phyloP scores from a whole-genome alignment of 1,139 yeast genomes.

The Geotrichum phurueaensis region DNA sequence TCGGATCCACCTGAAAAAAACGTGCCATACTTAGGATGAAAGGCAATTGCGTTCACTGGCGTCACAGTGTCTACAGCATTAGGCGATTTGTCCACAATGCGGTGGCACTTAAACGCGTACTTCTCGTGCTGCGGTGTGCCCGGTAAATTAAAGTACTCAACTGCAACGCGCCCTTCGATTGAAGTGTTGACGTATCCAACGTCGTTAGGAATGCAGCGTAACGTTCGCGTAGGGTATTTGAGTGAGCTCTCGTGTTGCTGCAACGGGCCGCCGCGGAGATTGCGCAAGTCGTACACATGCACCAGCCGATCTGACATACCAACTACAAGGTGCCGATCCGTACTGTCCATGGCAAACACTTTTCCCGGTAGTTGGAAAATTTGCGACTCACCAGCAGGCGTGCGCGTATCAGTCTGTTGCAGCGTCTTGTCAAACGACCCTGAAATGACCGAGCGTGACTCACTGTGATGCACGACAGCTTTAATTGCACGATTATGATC shows the following conservation, averaged over 20 bases:
- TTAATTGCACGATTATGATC: constrained; percentile 36
- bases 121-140: constrained; percentile 45
- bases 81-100: constrained; percentile 40
- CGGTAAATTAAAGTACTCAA: constrained; percentile 60
- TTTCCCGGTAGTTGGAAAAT: constrained; percentile 43
- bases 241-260: constrained; percentile 64
- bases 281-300: constrained; percentile 54
- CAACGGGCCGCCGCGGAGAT: constrained; percentile 40
- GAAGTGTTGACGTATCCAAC: constrained; percentile 75
- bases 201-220: constrained; percentile 50
- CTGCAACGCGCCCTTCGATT: constrained; percentile 79
- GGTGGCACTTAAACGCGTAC: constrained; percentile 83
- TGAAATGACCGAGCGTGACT: constrained; percentile 38
- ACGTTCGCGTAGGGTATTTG: constrained; percentile 60
- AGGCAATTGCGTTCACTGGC: constrained; percentile 67
- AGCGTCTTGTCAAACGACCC: constrained; percentile 54
- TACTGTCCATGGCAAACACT: constrained; percentile 59
- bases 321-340: constrained; percentile 44
- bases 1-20: constrained; percentile 80
- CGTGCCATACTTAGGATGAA: constrained; percentile 44
- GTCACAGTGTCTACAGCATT: constrained; percentile 57
- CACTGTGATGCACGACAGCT: constrained; percentile 27
- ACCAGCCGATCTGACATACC: constrained; percentile 52
- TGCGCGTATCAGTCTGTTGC: constrained; percentile 37
- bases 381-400: constrained; percentile 12